These are phyloP conservation scores for Leucocoprinus birnbaumii DNA, from an alignment of 768 basidiomycete genomes.

Conservation along the genomic window DNA sequence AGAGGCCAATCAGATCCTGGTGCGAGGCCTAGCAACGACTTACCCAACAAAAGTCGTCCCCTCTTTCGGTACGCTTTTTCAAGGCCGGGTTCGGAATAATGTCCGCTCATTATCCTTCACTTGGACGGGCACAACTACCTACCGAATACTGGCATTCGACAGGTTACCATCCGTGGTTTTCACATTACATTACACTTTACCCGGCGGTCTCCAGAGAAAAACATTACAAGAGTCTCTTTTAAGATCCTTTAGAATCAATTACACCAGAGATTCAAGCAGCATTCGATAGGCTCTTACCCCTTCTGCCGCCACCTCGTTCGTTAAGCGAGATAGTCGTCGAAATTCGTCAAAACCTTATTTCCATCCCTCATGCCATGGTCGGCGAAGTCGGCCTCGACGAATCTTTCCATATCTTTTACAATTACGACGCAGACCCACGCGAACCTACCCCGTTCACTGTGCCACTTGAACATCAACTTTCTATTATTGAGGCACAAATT, in stretches of 20 bases:
- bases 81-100: background rate
- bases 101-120: background rate
- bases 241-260: conserved; percentile 20
- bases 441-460: conserved; percentile 75
- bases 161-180: conserved; percentile 97
- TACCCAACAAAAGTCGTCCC: conserved; percentile 72
- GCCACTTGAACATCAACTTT: conserved; percentile 77
- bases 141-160: too few relatives aligned
- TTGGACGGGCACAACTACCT: conserved; percentile 1
- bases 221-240: conserved; percentile 79
- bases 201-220: conserved; percentile 48
- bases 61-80: conserved; percentile 69
- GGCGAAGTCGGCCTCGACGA: conserved; percentile 94
- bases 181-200: conserved; percentile 63
- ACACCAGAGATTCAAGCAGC: conserved; percentile 28
- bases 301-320: conserved; percentile 70
- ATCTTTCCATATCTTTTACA: conserved; percentile 67
- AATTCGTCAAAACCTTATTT: conserved; percentile 56
- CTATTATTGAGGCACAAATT: conserved; percentile 77
- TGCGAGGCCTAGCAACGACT: conserved; percentile 57
- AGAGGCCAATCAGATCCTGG: conserved; percentile 65
- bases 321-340: conserved; percentile 57
- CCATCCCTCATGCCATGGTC: conserved; percentile 72
- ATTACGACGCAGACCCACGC: conserved; percentile 46
- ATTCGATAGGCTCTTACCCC: conserved; percentile 56